Evolutionary conservation across 2,329 filamentous ascomycete genomes (phyloP).

Genomic region (Colletotrichum filicis): DNA sequence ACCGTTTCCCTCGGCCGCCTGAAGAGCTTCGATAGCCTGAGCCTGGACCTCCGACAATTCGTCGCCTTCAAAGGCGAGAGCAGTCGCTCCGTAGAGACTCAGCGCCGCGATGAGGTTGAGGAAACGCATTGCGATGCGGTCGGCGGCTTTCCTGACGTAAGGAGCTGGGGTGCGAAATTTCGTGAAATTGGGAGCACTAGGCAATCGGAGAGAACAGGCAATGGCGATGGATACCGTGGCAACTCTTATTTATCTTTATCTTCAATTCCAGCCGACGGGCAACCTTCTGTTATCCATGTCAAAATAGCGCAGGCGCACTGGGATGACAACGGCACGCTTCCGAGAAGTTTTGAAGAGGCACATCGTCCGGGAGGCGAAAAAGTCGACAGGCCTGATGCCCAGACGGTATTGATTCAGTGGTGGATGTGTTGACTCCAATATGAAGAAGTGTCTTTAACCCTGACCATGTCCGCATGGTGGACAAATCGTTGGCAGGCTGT

Average conservation of each 20-base stretch:
- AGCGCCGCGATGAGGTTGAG: background rate
- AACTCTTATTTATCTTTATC: background rate
- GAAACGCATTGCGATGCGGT: background rate
- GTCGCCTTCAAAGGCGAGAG: background rate
- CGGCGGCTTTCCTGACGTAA: background rate
- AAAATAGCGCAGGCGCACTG: background rate
- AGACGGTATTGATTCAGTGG: background rate
- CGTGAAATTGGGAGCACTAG: background rate
- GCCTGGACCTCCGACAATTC: constrained; percentile 16
- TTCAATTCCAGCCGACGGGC: background rate
- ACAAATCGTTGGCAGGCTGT: background rate
- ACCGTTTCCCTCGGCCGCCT: background rate
- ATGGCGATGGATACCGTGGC: background rate
- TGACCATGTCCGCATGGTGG: constrained; percentile 6
- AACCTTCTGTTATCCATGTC: background rate
- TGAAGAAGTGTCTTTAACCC: background rate
- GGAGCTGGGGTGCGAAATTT: background rate
- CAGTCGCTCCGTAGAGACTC: background rate
- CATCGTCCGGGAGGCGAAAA: background rate
- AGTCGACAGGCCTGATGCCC: background rate
- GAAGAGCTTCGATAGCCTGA: constrained; percentile 6
- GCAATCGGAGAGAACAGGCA: no score
- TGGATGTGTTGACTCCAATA: background rate
- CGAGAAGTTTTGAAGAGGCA: background rate
- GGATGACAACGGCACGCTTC: background rate